Conservation (phyloP, 495 filamentous ascomycete species). For the Penicillium psychrofluorescens region DNA sequence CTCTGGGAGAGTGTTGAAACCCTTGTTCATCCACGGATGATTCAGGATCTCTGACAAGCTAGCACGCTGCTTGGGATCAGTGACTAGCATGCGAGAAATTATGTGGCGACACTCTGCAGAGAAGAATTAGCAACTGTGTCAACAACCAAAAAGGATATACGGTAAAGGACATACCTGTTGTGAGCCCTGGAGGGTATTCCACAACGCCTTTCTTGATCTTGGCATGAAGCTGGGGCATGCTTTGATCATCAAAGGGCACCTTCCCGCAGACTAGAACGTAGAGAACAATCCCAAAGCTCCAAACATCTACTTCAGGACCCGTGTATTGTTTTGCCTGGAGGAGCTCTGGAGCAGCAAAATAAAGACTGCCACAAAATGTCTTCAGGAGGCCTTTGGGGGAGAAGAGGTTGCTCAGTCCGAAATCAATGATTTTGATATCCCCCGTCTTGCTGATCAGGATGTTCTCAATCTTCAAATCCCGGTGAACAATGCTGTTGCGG, state of each 20-base stretch:
- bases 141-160: not conserved
- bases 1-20: conserved; percentile 76
- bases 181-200: conserved; percentile 91
- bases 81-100: conserved; percentile 93
- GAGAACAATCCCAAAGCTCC: conserved; percentile 99
- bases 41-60: conserved; percentile 87
- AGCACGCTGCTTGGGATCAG: conserved; percentile 81
- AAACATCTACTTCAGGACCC: conserved; percentile 94
- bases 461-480: conserved; percentile 98
- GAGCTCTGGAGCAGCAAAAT: conserved; percentile 95
- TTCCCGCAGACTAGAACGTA: conserved; percentile 98
- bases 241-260: conserved; percentile 98
- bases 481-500: conserved; percentile 96
- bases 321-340: conserved; percentile 92
- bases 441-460: conserved; percentile 99
- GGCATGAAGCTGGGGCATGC: conserved; percentile 96
- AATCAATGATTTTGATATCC: conserved; percentile 99
- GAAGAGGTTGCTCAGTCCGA: conserved; percentile 95
- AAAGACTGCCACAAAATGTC: conserved; percentile 96
- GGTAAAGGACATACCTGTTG: conserved; percentile 52
- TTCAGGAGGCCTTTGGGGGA: conserved; percentile 80
- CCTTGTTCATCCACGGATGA: conserved; percentile 97
- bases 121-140: not conserved
- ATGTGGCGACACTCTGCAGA: conserved; percentile 81
- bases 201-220: conserved; percentile 98